Evolutionary conservation across 352 stramenopile genomes (phyloP).

Genomic region (Blastocystis hominis): DNA sequence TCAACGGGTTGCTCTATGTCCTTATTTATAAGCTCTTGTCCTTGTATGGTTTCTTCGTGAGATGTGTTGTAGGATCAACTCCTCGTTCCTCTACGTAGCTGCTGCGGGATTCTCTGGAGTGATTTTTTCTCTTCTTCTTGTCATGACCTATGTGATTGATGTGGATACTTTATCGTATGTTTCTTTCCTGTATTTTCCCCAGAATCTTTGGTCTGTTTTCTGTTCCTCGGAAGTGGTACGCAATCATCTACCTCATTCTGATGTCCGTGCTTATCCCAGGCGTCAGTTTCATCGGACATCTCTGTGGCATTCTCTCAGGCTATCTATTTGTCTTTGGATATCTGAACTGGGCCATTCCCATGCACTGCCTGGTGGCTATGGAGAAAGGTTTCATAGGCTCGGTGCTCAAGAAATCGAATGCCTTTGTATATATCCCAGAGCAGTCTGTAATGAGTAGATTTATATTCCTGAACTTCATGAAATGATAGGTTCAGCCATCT

Average conservation of each 20-base stretch:
- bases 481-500: background rate
- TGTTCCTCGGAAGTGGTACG: slow-evolving; percentile 42
- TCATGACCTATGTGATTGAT: slow-evolving; percentile 28
- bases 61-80: background rate
- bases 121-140: slow-evolving; percentile 27
- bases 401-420: slow-evolving; percentile 5
- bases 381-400: slow-evolving; percentile 1
- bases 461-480: slow-evolving; percentile 40
- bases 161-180: slow-evolving; percentile 7
- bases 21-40: background rate
- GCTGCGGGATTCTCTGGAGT: slow-evolving; percentile 44
- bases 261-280: slow-evolving; percentile 51
- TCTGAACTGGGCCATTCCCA: slow-evolving; percentile 22
- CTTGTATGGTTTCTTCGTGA: background rate
- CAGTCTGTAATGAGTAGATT: background rate
- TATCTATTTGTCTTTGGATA: slow-evolving; percentile 37
- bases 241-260: slow-evolving; percentile 43
- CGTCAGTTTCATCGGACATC: slow-evolving; percentile 39
- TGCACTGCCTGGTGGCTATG: slow-evolving; percentile 1
- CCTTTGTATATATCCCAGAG: background rate
- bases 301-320: slow-evolving; percentile 24
- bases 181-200: background rate
- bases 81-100: background rate
- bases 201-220: slow-evolving; percentile 41
- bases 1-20: slow-evolving; percentile 40